Evolutionary conservation across 257 asterid genomes (phyloP).

Genomic region (Solanum gracilifrons): DNA sequence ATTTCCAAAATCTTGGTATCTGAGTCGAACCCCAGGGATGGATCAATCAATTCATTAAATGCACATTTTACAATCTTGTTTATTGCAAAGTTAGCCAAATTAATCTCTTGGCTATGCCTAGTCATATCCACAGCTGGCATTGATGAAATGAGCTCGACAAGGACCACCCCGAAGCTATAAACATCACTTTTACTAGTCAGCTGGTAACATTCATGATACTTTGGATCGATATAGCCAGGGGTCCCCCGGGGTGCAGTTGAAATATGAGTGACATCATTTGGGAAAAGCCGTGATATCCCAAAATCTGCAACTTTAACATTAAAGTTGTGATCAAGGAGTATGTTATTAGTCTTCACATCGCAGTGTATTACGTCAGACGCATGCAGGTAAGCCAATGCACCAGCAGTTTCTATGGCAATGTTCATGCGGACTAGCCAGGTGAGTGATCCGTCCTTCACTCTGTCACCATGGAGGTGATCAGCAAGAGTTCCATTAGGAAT

Average conservation of each 20-base stretch:
- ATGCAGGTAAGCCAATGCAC: constrained; percentile 1
- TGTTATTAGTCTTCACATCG: constrained; percentile 3
- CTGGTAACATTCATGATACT: not conserved
- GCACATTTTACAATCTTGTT: not conserved
- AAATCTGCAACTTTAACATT: constrained; percentile 2
- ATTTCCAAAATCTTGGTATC: not conserved
- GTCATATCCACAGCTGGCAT: not conserved
- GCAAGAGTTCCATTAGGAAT: not conserved
- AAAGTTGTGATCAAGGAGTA: not conserved
- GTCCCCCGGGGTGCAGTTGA: constrained; percentile 1
- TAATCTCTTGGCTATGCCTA: not conserved
- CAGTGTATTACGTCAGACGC: not conserved
- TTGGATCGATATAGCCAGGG: constrained; percentile 3
- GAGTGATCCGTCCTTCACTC: not conserved
- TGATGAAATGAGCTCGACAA: not conserved
- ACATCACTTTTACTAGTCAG: not conserved
- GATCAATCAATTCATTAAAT: not conserved
- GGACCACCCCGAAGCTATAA: constrained; percentile 6
- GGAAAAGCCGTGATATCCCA: constrained; percentile 1
- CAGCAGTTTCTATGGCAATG: constrained; percentile 1
- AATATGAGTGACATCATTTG: not conserved
- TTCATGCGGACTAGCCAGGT: not conserved
- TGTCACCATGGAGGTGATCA: not conserved
- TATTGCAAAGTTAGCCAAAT: not conserved
- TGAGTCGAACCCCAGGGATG: not conserved